Evolutionary conservation across 495 filamentous ascomycete species (phyloP), one percentile per base, ranked within the genome.

Genomic region (Penicillium steckii): DNA sequence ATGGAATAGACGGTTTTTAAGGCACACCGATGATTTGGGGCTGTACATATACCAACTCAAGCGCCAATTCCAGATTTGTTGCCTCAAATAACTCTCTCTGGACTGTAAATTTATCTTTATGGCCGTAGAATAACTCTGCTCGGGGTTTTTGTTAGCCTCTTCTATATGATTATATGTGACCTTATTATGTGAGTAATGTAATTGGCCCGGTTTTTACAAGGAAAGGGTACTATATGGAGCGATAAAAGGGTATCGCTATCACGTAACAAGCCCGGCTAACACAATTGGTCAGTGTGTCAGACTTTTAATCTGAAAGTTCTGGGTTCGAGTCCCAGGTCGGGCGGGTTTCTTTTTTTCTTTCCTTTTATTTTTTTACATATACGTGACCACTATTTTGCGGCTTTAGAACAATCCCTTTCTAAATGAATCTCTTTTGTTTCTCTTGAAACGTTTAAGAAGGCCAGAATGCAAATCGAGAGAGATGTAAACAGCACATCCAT

Each of bases 1-100:
- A 57, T 61, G 52, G 56, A 57, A 49, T 69, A 62, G 62, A 68
- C 55, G 52, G 55, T 56, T 57, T 66, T 45, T 48, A 46, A 56
- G 52, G 52, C 60, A 63, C 43, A 46, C 47, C 59, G 66, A 57
- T 60, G 65, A 57, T 66, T 66, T 66, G 59, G 68, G 57, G 71
- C 68, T 77, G 74, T 77, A 77, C 66, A 77, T 75, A 77, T 68
- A 60, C 61, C 60, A 60, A 61, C 60, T 61, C 62, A 57, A 68
- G 67, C 62, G 56, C 62, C 69, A 72, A 71, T 69, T 52, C 55
- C 38, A 41, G 38, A 41, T 22, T 24, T 37, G 38, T 41, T 41
- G 38, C 38, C 38, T 41, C 38, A n/a, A 19, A 41, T 21, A 8
- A 8, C 9, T 41, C 13, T 23, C 13, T 41, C 19, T 13, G 13